Base-by-base conservation (phyloP, 2,329 filamentous ascomycete genomes). In the Claviceps monticola region DNA sequence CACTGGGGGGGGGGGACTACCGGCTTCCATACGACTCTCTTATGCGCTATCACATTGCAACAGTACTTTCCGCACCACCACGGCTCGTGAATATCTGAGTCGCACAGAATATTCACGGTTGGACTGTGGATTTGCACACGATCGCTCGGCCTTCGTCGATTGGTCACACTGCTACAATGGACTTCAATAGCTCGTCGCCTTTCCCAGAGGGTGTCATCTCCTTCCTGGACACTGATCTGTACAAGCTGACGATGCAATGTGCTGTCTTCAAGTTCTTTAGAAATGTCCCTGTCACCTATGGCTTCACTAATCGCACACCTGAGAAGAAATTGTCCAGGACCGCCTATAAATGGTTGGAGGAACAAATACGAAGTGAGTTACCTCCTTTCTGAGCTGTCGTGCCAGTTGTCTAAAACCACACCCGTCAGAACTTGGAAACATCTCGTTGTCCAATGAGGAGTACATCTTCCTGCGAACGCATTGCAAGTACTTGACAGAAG, bases 231-330 rank as follows among this genome's bases (percentile, higher is more conserved):
- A 91, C 86, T 16, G 80, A 84, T 59, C 64, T 98, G 55, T 98
- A 96, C 79, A 98, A 98, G 70, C 71, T 98, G 68, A 98, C 93
- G 19, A 98, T 98, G 93, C 93, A 98, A 83, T 95, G 87, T 65
- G 89, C 89, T 55, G 84, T 97, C 57, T 78, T 94, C 59, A 94
- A 94, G 68, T 94, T 90, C 72, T 97, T 95, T 68, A 84, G 84
- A 37, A 76, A 90, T 53, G 72, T 82, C 60, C 79, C 83, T 45
- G 93, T 97, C 53, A 89, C 87, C 2, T 98, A 97, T 64, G 82
- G 86, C 54, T 96, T 94, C 71, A 97, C 89, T 49, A 98, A 98
- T 66, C 85, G 93, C 49, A 98, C 93, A 1, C 88, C 88, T 7
- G 82, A 95, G 55, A 95, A 96, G 81, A 89, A 90, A 66, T 74